phyloP scores from a whole-genome alignment of 495 filamentous ascomycete species.

The Hapsidospora chrysogenum region DNA sequence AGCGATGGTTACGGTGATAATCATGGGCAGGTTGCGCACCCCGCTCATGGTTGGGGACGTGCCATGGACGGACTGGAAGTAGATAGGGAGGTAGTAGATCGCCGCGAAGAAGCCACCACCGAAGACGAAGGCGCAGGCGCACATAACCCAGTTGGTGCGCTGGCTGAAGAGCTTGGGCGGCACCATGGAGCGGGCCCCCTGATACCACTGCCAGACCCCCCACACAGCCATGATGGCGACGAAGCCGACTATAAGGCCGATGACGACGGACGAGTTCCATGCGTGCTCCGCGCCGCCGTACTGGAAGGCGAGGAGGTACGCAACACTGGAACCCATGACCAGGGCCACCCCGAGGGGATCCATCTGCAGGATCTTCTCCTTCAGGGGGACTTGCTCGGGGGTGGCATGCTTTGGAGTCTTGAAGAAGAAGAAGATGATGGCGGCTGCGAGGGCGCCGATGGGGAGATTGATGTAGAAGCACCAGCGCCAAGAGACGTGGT shows the following conservation, averaged over 20 bases:
- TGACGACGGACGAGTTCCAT: slow-evolving; percentile 16
- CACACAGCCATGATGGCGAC: slow-evolving; percentile 23
- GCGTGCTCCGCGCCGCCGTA: slow-evolving; percentile 25
- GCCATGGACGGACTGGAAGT: slow-evolving; percentile 34
- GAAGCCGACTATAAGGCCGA: slow-evolving; percentile 5
- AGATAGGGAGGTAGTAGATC: slow-evolving; percentile 41
- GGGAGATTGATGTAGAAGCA: slow-evolving; percentile 52
- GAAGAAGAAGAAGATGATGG: slow-evolving; percentile 29
- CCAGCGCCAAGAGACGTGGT: slow-evolving; percentile 47
- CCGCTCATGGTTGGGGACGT: slow-evolving; percentile 24
- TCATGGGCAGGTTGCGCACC: slow-evolving; percentile 27
- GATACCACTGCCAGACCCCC: slow-evolving; percentile 11
- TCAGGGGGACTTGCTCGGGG: slow-evolving; percentile 11
- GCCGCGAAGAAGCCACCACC: slow-evolving; percentile 20
- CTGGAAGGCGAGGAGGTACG: slow-evolving; percentile 28
- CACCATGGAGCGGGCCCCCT: slow-evolving; percentile 18
- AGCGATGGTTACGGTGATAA: slow-evolving; percentile 16
- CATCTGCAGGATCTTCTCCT: slow-evolving; percentile 19
- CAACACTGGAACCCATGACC: slow-evolving; percentile 25
- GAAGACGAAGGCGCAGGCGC: slow-evolving; percentile 17
- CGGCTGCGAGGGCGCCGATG: slow-evolving; percentile 36
- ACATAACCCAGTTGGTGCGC: slow-evolving; percentile 17
- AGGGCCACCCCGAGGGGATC: slow-evolving; percentile 16
- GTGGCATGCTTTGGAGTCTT: slow-evolving; percentile 25
- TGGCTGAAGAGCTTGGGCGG: slow-evolving; percentile 19